Conservation (phyloP, 2,329 filamentous ascomycete genomes). For the Aspergillus sp. region DNA sequence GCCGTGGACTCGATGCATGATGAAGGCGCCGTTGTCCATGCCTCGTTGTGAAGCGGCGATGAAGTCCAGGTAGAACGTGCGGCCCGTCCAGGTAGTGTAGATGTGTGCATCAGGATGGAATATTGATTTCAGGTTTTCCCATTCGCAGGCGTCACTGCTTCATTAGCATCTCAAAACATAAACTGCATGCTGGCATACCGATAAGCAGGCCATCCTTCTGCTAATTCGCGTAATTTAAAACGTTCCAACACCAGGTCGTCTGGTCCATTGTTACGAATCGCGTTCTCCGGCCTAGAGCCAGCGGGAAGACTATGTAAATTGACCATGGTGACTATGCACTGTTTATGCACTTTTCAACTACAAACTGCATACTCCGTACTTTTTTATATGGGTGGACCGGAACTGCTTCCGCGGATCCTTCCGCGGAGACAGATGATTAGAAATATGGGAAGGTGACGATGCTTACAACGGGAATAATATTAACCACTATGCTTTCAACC, state of each 20-base stretch:
- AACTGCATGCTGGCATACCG: constrained; percentile 19
- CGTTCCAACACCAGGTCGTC: constrained; percentile 40
- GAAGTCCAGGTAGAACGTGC: constrained; percentile 38
- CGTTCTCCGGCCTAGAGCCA: constrained; percentile 31
- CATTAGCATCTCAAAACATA: constrained; percentile 4
- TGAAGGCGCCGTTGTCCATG: constrained; percentile 48
- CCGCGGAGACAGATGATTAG: too few relatives aligned
- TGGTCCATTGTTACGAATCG: constrained; percentile 44
- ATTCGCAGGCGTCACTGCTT: constrained; percentile 43
- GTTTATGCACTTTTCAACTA: too few relatives aligned
- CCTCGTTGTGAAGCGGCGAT: constrained; percentile 46
- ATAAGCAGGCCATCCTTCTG: constrained; percentile 47
- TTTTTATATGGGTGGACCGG: too few relatives aligned
- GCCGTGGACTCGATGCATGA: constrained; percentile 49
- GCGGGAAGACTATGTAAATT: constrained; percentile 32
- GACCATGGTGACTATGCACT: constrained; percentile 16
- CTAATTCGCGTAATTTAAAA: constrained; percentile 43
- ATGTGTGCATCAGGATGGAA: constrained; percentile 45
- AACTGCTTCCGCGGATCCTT: too few relatives aligned
- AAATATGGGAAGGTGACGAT: too few relatives aligned
- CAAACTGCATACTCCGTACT: too few relatives aligned
- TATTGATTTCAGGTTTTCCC: constrained; percentile 47
- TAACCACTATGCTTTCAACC: too few relatives aligned
- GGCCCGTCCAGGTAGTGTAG: constrained; percentile 48
- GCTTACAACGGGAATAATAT: too few relatives aligned